phyloP scores from a whole-genome alignment of 352 stramenopile genomes.

The Phytophthora colocasiae region DNA sequence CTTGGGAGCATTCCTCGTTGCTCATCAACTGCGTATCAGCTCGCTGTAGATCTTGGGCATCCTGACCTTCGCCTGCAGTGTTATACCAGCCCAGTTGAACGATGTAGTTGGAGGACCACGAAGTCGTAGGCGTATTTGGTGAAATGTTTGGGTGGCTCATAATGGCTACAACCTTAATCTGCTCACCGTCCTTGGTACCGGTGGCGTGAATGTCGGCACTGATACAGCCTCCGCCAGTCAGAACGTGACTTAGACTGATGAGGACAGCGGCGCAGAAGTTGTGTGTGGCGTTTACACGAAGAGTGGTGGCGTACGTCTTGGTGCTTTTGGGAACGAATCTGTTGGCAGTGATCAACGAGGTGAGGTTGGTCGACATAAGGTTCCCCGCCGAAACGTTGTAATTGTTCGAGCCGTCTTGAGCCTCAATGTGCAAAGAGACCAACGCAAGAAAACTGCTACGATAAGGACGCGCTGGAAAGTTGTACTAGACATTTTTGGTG shows the following conservation, averaged over 20 bases:
- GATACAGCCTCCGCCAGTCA: constrained; percentile 5
- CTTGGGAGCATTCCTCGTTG: no score
- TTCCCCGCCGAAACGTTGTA: constrained; percentile 1
- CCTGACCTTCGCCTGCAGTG: no score
- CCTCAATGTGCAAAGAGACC: not conserved
- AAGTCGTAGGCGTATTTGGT: no score
- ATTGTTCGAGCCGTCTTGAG: constrained; percentile 15
- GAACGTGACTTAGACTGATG: constrained; percentile 10
- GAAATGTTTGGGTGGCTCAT: no score
- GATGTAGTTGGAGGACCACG: no score
- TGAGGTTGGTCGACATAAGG: constrained; percentile 2
- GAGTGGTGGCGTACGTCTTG: constrained; percentile 40
- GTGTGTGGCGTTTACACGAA: constrained; percentile 18
- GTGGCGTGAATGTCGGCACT: no score
- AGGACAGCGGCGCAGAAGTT: constrained; percentile 15
- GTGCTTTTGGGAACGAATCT: constrained; percentile 32
- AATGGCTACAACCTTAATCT: no score
- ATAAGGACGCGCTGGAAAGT: not conserved
- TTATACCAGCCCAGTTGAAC: no score
- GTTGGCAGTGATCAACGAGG: not conserved
- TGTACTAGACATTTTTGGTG: no score
- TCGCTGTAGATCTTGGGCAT: no score
- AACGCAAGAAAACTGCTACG: not conserved
- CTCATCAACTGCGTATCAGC: no score
- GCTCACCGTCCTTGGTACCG: no score